phyloP scores from a whole-genome alignment of 2,329 filamentous ascomycete species.

The Sodiomyces alkalinus region DNA sequence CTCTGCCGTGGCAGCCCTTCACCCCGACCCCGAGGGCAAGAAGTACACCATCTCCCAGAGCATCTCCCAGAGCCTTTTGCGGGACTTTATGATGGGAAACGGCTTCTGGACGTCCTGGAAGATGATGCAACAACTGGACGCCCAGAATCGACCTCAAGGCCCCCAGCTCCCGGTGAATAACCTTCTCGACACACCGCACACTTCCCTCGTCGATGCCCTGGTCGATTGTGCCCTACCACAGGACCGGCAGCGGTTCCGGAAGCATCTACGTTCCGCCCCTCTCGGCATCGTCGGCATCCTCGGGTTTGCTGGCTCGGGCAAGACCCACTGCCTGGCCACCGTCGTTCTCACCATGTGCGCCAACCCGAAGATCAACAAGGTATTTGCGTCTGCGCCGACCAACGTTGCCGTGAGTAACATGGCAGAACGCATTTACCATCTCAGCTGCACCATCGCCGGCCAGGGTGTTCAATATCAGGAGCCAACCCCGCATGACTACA shows the following conservation, averaged over 20 bases:
- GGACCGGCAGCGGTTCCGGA: neutral
- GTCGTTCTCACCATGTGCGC: conserved; percentile 3
- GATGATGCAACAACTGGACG: no score
- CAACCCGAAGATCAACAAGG: conserved; percentile 2
- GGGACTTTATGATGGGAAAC: no score
- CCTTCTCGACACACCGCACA: no score
- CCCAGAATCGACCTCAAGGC: no score
- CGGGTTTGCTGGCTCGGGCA: conserved; percentile 8
- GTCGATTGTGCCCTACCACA: neutral
- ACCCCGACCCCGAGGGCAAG: no score
- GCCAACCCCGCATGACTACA: neutral
- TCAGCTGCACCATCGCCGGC: neutral
- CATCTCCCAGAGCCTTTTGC: no score
- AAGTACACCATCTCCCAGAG: no score
- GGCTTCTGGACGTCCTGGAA: no score
- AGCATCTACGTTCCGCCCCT: neutral
- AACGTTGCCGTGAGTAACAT: conserved; percentile 9
- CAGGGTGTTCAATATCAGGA: neutral
- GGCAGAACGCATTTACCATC: neutral
- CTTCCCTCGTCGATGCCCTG: conserved; percentile 1
- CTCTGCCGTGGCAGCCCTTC: no score
- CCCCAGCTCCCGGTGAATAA: no score
- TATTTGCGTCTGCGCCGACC: conserved; percentile 7
- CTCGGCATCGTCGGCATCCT: conserved; percentile 2
- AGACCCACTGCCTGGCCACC: conserved; percentile 3